Evolutionary conservation across 2,329 filamentous ascomycete genomes (phyloP).

Genomic region (Fusarium sp.): DNA sequence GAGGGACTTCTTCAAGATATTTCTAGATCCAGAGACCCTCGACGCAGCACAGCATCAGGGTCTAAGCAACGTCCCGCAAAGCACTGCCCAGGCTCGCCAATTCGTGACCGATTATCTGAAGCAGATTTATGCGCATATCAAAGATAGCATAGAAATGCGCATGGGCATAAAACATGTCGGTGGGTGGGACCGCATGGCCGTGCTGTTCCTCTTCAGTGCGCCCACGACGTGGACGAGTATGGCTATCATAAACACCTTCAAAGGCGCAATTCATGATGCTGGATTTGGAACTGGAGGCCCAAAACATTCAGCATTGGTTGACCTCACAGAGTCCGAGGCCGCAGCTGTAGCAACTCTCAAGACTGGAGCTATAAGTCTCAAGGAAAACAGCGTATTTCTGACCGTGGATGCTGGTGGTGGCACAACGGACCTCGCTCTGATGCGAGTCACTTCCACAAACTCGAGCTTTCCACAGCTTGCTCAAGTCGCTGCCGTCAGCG

Average conservation of each 20-base stretch:
- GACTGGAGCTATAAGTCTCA: slow-evolving; percentile 52
- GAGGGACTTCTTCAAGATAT: slow-evolving; percentile 67
- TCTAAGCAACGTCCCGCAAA: slow-evolving; percentile 54
- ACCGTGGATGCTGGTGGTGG: slow-evolving; percentile 59
- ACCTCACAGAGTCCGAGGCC: slow-evolving; percentile 60
- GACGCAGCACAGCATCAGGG: slow-evolving; percentile 55
- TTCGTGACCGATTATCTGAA: slow-evolving; percentile 61
- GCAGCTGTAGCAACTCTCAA: slow-evolving; percentile 60
- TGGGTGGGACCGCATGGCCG: slow-evolving; percentile 57
- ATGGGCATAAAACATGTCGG: slow-evolving; percentile 50
- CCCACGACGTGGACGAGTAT: slow-evolving; percentile 66
- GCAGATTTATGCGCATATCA: slow-evolving; percentile 61
- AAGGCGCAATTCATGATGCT: slow-evolving; percentile 56
- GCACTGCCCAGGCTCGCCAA: slow-evolving; percentile 55
- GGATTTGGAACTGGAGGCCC: slow-evolving; percentile 59
- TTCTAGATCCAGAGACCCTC: slow-evolving; percentile 59
- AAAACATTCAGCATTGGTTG: slow-evolving; percentile 53
- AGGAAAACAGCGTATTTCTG: slow-evolving; percentile 53
- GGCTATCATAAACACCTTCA: slow-evolving; percentile 62
- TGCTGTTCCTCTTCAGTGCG: slow-evolving; percentile 67
- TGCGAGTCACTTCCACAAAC: slow-evolving; percentile 51
- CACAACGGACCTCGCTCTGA: slow-evolving; percentile 58
- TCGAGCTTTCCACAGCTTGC: slow-evolving; percentile 45
- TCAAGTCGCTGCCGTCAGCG: slow-evolving; percentile 53
- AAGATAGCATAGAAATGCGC: slow-evolving; percentile 55